Base-by-base conservation (phyloP, 768 basidiomycete genomes). In the Mycena polygramma region DNA sequence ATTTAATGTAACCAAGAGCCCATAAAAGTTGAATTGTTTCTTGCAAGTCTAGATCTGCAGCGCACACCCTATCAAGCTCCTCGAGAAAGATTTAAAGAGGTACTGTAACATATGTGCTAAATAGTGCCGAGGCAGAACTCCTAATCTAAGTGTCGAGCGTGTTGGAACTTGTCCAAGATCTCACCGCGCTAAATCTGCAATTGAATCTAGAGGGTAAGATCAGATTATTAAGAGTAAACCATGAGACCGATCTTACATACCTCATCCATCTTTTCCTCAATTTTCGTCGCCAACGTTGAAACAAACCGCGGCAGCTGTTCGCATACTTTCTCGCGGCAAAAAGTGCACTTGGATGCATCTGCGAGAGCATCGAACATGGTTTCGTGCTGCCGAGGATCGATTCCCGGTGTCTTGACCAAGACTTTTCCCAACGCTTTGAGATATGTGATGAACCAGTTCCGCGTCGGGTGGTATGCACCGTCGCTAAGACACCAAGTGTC, bases 361-460 rank as follows among this genome's bases (percentile, higher is more conserved):
- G 10, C 26, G 20, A 53, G 41, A 19, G 62, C 62, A 17, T 51
- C 24, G 24, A 19, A 20, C 35, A 63, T 39, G 4, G 61, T 37
- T n/a, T 52, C 2, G 48, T 63, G 49, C 4, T 17, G 24, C 6
- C 22, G 22, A 20, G 43, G 10, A 45, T 63, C 52, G 37, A 52
- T 22, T 11, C 37, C 62, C 8, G 62, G 62, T 10, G 62, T 63
- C 49, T 54, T 1, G 24, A 4, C 24, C 37, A 63, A 20, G 39
- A 54, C 37, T 1, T 39, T 14, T 20, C 36, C 49, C 30, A 63
- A 17, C 9, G 15, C 17, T 9, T 15, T 39, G 37, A 63, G 62
- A 24, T 63, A 63, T 51, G 22, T 8, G 24, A 14, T 63, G 24
- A 63, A 63, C 51, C 62, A 63, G n/a, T 41, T n/a, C 13, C 62